phyloP scores from a whole-genome alignment of 2,329 filamentous ascomycete genomes.

The Colletotrichum tropicicola region DNA sequence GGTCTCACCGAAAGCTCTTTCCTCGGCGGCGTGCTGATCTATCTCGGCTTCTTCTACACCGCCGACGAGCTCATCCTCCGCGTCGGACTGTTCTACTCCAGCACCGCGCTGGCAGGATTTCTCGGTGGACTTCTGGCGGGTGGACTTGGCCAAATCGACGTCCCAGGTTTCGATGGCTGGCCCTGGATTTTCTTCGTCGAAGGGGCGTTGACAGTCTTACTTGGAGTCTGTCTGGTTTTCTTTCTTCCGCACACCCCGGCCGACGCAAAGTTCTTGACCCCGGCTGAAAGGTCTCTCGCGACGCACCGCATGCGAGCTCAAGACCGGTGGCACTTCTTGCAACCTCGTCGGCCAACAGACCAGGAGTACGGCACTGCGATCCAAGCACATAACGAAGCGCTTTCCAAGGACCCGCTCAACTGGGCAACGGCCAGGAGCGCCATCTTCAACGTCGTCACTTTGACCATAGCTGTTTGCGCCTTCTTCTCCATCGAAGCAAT shows the following conservation, averaged over 20 bases:
- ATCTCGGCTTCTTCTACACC: conserved; percentile 38
- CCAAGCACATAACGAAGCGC: background rate
- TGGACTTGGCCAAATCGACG: conserved; percentile 15
- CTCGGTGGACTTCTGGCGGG: conserved; percentile 26
- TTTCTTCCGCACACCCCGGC: conserved; percentile 26
- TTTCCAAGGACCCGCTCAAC: background rate
- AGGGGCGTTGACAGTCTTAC: conserved; percentile 18
- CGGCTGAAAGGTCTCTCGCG: background rate
- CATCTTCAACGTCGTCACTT: conserved; percentile 32
- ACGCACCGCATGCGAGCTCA: conserved; percentile 3
- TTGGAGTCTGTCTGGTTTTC: background rate
- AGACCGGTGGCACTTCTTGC: conserved; percentile 15
- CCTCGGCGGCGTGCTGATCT: conserved; percentile 35
- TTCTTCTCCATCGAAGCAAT: conserved; percentile 35
- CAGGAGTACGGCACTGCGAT: background rate
- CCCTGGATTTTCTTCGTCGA: conserved; percentile 33
- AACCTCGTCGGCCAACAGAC: background rate
- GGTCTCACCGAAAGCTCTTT: conserved; percentile 36
- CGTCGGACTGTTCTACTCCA: conserved; percentile 36
- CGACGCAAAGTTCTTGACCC: conserved; percentile 20
- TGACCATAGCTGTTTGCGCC: conserved; percentile 32
- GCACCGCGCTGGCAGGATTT: conserved; percentile 26
- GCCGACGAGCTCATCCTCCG: conserved; percentile 34
- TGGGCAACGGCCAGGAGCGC: conserved; percentile 19
- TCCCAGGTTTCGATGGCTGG: conserved; percentile 25